Evolutionary conservation across 2,329 filamentous ascomycete species (phyloP).

Genomic region (Thielaviopsis ethacetica): DNA sequence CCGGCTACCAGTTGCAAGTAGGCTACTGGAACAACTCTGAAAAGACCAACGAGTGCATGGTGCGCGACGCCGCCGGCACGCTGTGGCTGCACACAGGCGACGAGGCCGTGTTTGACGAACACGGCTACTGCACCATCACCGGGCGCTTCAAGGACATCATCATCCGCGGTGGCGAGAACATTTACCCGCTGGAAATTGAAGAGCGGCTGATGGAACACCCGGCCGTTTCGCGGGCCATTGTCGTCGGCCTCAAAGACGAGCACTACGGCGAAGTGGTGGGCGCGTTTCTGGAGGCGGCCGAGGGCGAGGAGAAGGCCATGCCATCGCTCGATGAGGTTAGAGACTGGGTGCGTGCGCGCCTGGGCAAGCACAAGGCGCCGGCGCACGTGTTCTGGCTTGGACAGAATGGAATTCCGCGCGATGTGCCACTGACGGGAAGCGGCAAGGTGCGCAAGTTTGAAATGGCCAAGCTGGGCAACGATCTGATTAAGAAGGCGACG

Average conservation of each 20-base stretch:
- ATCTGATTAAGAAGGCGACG: slow-evolving; percentile 33
- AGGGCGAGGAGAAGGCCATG: slow-evolving; percentile 15
- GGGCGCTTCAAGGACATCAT: slow-evolving; percentile 69
- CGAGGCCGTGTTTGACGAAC: slow-evolving; percentile 48
- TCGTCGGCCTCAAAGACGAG: slow-evolving; percentile 52
- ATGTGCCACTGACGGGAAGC: slow-evolving; percentile 51
- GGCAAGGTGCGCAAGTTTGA: slow-evolving; percentile 56
- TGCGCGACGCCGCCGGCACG: slow-evolving; percentile 33
- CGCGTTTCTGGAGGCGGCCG: slow-evolving; percentile 38
- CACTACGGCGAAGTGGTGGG: slow-evolving; percentile 60
- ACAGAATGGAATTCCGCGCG: slow-evolving; percentile 34
- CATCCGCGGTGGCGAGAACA: slow-evolving; percentile 59
- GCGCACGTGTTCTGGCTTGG: slow-evolving; percentile 64
- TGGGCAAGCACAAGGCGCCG: slow-evolving; percentile 54
- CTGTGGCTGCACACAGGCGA: slow-evolving; percentile 55
- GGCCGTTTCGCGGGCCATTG: slow-evolving; percentile 44
- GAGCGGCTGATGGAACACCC: slow-evolving; percentile 52
- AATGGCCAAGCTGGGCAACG: slow-evolving; percentile 39
- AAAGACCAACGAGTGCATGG: slow-evolving; percentile 51
- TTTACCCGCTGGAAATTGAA: slow-evolving; percentile 60
- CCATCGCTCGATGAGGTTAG: slow-evolving; percentile 39
- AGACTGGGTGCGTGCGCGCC: slow-evolving; percentile 42
- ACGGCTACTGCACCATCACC: slow-evolving; percentile 57
- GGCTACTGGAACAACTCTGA: slow-evolving; percentile 54
- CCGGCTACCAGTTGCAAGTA: slow-evolving; percentile 58